Conservation (phyloP, 2,329 filamentous ascomycete genomes). For the Podosphaera fusca region DNA sequence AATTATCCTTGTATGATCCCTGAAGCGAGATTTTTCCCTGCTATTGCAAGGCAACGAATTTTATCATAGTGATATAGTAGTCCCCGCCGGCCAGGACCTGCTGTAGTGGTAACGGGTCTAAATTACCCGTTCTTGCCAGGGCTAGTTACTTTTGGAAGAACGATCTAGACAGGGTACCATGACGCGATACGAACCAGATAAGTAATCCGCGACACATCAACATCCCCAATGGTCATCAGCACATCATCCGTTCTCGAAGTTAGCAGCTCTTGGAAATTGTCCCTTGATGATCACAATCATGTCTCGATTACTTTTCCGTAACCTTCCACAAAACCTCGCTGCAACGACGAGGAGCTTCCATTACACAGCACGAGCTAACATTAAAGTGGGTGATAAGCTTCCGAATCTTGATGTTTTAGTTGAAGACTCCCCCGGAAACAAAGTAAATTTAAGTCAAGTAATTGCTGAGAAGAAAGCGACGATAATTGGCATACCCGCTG, state of each 20-base stretch:
- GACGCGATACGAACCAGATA: neutral
- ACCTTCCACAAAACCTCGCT: constrained; percentile 6
- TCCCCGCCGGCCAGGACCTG: too few relatives aligned
- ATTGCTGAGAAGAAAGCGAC: constrained; percentile 49
- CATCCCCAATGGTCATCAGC: neutral
- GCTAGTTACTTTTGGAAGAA: too few relatives aligned
- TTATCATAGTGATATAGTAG: too few relatives aligned
- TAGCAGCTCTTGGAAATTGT: constrained; percentile 8
- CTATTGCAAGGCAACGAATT: too few relatives aligned
- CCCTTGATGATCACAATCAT: neutral
- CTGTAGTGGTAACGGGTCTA: too few relatives aligned
- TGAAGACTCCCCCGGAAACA: constrained; percentile 75
- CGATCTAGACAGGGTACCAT: too few relatives aligned
- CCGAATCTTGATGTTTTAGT: constrained; percentile 57
- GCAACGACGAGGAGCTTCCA: constrained; percentile 28
- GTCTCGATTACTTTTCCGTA: constrained; percentile 8
- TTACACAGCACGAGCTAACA: constrained; percentile 33
- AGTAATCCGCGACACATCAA: neutral
- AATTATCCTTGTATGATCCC: too few relatives aligned
- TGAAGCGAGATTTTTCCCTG: too few relatives aligned
- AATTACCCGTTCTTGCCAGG: too few relatives aligned
- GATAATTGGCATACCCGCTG: constrained; percentile 67
- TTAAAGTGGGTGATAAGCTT: constrained; percentile 59
- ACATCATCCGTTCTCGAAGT: neutral
- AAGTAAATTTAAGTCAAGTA: constrained; percentile 68